Percentiles rank a stretch among this genome's conserved stretches.
Conservation (phyloP, 345 rosid genomes). For the Melaleuca quinquenervia region DNA sequence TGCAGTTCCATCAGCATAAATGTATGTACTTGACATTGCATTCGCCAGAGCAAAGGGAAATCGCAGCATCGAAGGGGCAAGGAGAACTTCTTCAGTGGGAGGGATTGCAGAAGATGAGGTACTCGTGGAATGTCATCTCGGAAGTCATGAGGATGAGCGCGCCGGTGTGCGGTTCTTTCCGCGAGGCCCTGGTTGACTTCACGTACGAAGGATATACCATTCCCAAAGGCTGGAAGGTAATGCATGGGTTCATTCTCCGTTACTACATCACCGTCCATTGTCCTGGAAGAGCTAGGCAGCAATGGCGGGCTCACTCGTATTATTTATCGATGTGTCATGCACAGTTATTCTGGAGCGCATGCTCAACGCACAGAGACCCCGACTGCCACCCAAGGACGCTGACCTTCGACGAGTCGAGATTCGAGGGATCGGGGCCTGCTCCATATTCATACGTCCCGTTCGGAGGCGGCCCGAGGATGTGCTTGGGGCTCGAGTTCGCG, state of each 20-base stretch:
- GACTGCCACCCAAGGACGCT: background rate
- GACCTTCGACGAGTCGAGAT: conserved; percentile 13
- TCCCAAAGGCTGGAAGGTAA: conserved; percentile 43
- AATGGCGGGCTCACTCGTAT: background rate
- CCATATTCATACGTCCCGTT: conserved; percentile 12
- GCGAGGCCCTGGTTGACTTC: conserved; percentile 21
- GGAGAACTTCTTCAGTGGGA: conserved; percentile 1
- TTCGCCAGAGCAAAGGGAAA: background rate
- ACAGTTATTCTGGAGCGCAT: background rate
- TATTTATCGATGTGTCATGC: background rate
- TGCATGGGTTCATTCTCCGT: background rate
- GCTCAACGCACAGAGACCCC: conserved; percentile 4
- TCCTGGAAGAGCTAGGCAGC: background rate
- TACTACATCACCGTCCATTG: background rate
- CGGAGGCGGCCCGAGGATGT: conserved; percentile 16
- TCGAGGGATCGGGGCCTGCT: conserved; percentile 7
- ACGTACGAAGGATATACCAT: conserved; percentile 23
- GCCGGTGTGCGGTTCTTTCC: background rate
- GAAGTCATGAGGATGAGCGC: background rate
- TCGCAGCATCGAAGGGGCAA: background rate
- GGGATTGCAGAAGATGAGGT: conserved; percentile 1
- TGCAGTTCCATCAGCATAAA: background rate
- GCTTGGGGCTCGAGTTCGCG: conserved; percentile 10
- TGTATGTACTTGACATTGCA: background rate
- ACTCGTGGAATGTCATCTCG: conserved; percentile 1